Evolutionary conservation across 768 basidiomycete species (phyloP).

Genomic region (Boletellus ananiceps): DNA sequence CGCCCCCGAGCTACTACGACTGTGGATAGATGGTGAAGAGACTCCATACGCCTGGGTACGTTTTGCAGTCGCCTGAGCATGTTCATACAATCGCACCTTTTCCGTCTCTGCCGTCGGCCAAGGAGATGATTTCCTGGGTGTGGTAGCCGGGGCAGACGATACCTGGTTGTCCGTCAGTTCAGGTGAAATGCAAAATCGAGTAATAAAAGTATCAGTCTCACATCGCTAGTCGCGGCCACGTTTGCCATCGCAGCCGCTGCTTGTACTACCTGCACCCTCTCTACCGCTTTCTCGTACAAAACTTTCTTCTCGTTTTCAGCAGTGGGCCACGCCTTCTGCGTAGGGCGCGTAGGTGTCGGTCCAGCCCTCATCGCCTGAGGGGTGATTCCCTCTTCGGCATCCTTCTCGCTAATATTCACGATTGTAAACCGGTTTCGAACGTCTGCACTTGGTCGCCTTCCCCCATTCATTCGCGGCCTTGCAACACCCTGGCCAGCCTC

Average conservation of each 20-base stretch:
- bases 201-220: conserved; percentile 11
- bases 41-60: conserved; percentile 46
- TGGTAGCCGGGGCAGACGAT: background rate
- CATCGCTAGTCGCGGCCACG: conserved; percentile 25
- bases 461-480: conserved; percentile 17
- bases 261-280: conserved; percentile 37
- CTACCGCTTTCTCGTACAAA: conserved; percentile 37
- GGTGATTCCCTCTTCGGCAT: conserved; percentile 34
- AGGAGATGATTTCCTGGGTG: conserved; percentile 16
- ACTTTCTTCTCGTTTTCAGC: conserved; percentile 46
- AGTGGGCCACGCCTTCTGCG: conserved; percentile 19
- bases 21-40: conserved; percentile 22
- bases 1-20: conserved; percentile 27
- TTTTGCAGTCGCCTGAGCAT: conserved; percentile 63
- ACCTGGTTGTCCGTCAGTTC: conserved; percentile 12
- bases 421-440: conserved; percentile 38
- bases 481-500: conserved; percentile 3
- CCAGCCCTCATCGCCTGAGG: conserved; percentile 13
- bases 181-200: background rate
- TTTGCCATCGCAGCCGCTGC: conserved; percentile 27
- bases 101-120: conserved; percentile 77
- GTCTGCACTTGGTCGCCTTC: conserved; percentile 31
- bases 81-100: conserved; percentile 63
- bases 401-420: conserved; percentile 37
- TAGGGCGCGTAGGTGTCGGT: conserved; percentile 26